Evolutionary conservation across 108 stramenopile species (phyloP).

Genomic region (Parietichytrium sp.): DNA sequence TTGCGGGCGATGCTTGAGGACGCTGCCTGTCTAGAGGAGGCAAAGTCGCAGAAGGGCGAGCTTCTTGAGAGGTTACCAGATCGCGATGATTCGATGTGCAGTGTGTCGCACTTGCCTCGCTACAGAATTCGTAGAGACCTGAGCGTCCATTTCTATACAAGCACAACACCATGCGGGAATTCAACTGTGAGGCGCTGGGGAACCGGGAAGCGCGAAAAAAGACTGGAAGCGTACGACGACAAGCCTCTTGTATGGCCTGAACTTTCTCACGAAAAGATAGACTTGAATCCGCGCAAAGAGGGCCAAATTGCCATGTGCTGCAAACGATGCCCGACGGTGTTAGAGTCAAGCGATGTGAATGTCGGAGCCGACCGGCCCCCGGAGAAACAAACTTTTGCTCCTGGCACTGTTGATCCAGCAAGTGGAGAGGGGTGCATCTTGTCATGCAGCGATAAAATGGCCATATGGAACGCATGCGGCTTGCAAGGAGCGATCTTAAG

Average conservation of each 20-base stretch:
- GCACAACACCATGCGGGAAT: slow-evolving; percentile 39
- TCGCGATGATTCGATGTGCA: background rate
- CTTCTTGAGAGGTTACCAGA: no score
- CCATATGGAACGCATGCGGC: slow-evolving; percentile 30
- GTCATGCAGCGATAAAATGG: slow-evolving; percentile 43
- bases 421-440: slow-evolving; percentile 11
- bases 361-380: background rate
- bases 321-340: background rate
- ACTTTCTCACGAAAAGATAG: background rate
- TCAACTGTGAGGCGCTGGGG: slow-evolving; percentile 11
- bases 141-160: slow-evolving; percentile 30
- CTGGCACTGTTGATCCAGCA: background rate
- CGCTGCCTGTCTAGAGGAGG: background rate
- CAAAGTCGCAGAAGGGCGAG: no score
- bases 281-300: background rate
- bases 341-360: background rate
- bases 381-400: background rate
- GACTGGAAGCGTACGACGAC: background rate
- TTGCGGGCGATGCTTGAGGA: background rate
- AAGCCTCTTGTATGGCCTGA: background rate
- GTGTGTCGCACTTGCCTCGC: background rate
- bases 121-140: background rate
- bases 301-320: slow-evolving; percentile 15
- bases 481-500: background rate
- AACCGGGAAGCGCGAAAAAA: background rate